Evolutionary conservation across 352 stramenopile species (phyloP).

Genomic region (Thalassiosira exigua): DNA sequence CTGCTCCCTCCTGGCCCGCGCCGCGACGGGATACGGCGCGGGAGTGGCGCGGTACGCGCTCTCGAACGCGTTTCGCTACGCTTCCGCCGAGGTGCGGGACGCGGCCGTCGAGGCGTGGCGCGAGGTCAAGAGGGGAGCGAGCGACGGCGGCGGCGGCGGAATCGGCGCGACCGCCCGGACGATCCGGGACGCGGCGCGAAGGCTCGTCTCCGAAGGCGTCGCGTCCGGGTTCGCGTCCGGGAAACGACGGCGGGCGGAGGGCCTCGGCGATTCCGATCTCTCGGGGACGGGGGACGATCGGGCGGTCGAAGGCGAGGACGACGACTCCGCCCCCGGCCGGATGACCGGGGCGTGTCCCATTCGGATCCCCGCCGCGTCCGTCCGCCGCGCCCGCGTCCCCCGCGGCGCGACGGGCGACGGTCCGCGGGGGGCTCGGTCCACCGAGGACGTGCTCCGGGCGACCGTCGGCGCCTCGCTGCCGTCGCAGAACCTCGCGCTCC

Average conservation of each 20-base stretch:
- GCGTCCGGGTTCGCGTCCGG: neutral
- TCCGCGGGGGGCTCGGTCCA: too few species aligned
- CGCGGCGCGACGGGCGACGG: conserved; percentile 11
- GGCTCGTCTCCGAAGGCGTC: too few species aligned
- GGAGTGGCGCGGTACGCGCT: conserved; percentile 48
- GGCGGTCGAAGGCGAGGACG: neutral
- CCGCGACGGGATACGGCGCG: conserved; percentile 14
- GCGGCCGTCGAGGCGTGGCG: neutral
- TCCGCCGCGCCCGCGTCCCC: conserved; percentile 17
- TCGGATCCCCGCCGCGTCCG: conserved; percentile 29
- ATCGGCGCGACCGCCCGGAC: too few species aligned
- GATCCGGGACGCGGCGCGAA: too few species aligned
- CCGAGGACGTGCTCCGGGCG: conserved; percentile 46
- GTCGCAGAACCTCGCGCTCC: conserved; percentile 48
- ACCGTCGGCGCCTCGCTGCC: conserved; percentile 30
- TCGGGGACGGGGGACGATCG: too few species aligned
- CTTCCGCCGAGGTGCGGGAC: conserved; percentile 27
- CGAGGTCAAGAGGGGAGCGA: neutral
- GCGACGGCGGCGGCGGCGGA: too few species aligned
- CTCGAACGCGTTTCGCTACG: conserved; percentile 46
- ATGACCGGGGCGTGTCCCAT: conserved; percentile 30
- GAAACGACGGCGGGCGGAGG: neutral
- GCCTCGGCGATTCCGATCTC: neutral
- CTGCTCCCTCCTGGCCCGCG: conserved; percentile 7
- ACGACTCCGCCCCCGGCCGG: neutral